A percentile compares a stretch with the other conserved stretches of the same genome.
phyloP scores from a whole-genome alignment of 2,329 filamentous ascomycete genomes.

The Alternaria viburni region DNA sequence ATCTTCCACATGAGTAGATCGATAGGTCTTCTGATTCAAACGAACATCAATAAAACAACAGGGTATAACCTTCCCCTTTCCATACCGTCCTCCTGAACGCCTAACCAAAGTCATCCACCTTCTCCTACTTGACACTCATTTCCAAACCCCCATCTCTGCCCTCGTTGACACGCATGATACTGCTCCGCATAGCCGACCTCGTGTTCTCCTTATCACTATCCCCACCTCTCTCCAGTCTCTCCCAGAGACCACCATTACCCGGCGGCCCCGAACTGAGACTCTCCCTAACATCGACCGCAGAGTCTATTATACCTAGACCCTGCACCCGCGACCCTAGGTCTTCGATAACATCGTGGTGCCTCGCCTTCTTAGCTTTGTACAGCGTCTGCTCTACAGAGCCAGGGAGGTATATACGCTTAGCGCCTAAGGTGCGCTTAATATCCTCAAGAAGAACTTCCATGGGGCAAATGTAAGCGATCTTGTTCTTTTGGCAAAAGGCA shows the following conservation, averaged over 20 bases:
- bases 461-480: constrained; percentile 88
- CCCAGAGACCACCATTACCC: not conserved
- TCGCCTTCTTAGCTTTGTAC: constrained; percentile 17
- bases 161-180: constrained; percentile 17
- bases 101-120: not conserved
- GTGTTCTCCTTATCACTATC: not conserved
- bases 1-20: not conserved
- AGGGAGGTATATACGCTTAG: constrained; percentile 73
- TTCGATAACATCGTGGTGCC: constrained; percentile 14
- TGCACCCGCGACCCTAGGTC: constrained; percentile 37
- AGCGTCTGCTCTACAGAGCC: constrained; percentile 53
- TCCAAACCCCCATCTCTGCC: constrained; percentile 21
- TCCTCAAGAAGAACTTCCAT: constrained; percentile 91
- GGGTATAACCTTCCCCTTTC: not conserved
- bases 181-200: not conserved
- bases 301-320: constrained; percentile 41
- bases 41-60: not conserved
- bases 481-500: constrained; percentile 81
- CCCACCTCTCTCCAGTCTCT: not conserved
- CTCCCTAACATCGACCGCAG: constrained; percentile 26
- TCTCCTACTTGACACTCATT: constrained; percentile 4
- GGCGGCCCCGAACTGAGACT: not conserved
- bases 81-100: not conserved
- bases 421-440: constrained; percentile 78
- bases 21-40: not conserved